Evolutionary conservation across 1,139 yeast genomes (phyloP).

Genomic region (Saccharomyces hybrid): DNA sequence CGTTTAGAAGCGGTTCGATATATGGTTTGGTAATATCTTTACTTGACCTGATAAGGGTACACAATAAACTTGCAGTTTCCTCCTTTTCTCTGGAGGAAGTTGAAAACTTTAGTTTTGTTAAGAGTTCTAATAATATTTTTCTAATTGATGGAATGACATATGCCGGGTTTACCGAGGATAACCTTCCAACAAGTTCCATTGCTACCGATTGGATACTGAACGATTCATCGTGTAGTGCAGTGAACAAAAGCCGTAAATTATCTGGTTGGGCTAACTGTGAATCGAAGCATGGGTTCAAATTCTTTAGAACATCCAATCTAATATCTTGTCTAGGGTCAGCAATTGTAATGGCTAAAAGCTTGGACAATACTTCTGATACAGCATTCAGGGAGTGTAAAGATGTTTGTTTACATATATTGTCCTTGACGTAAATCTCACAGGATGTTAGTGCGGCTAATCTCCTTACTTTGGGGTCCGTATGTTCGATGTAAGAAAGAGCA

Average conservation of each 20-base stretch:
- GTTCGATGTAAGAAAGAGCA: slow-evolving; percentile 73
- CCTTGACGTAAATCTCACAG: slow-evolving; percentile 67
- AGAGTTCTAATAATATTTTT: slow-evolving; percentile 73
- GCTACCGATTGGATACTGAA: slow-evolving; percentile 81
- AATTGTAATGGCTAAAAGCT: slow-evolving; percentile 74
- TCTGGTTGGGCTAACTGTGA: slow-evolving; percentile 93
- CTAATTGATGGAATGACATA: slow-evolving; percentile 89
- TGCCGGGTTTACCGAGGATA: slow-evolving; percentile 86
- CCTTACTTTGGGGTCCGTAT: slow-evolving; percentile 70
- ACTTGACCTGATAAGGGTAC: slow-evolving; percentile 70
- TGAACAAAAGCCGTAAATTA: slow-evolving; percentile 73
- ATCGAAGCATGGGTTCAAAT: slow-evolving; percentile 71
- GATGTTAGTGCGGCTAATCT: slow-evolving; percentile 82
- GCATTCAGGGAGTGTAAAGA: slow-evolving; percentile 79
- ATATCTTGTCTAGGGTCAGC: slow-evolving; percentile 88
- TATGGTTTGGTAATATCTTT: slow-evolving; percentile 81
- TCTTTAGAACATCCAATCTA: slow-evolving; percentile 66
- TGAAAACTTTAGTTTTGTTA: slow-evolving; percentile 81
- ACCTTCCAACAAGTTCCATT: slow-evolving; percentile 69
- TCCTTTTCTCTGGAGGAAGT: slow-evolving; percentile 73
- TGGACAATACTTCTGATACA: slow-evolving; percentile 78
- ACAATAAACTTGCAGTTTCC: slow-evolving; percentile 72
- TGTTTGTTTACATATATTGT: slow-evolving; percentile 79
- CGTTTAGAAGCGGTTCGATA: slow-evolving; percentile 81
- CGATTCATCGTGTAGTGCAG: slow-evolving; percentile 86